These are phyloP conservation scores for Exophiala spinifera DNA, from an alignment of 2,329 filamentous ascomycete species.

Conservation along the genomic window DNA sequence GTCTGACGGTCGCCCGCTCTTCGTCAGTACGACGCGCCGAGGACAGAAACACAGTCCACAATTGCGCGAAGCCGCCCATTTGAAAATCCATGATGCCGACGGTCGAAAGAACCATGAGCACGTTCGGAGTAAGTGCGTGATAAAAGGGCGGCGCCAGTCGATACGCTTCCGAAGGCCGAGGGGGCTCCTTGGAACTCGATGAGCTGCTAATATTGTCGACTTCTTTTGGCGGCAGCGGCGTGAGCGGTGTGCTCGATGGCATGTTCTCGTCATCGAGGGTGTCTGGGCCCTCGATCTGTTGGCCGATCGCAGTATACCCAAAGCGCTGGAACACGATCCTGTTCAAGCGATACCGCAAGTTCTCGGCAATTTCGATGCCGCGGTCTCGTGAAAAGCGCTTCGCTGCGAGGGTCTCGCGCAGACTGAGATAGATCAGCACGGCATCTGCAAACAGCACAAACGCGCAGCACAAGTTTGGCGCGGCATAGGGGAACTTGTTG, in stretches of 20 bases:
- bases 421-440: conserved; percentile 56
- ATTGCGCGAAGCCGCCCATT: conserved; percentile 68
- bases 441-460: conserved; percentile 56
- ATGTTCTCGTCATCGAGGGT: conserved; percentile 16
- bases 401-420: conserved; percentile 53
- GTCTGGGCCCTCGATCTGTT: conserved; percentile 15
- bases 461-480: conserved; percentile 66
- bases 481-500: conserved; percentile 61
- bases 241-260: conserved; percentile 17
- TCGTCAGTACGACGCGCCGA: conserved; percentile 58
- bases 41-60: conserved; percentile 75
- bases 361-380: conserved; percentile 23
- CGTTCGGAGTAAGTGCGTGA: conserved; percentile 55
- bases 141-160: conserved; percentile 39
- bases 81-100: conserved; percentile 72
- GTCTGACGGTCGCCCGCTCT: conserved; percentile 41
- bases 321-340: conserved; percentile 20
- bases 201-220: conserved; percentile 36
- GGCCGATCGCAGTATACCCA: conserved; percentile 21
- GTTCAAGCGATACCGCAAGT: conserved; percentile 18
- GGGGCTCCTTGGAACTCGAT: conserved; percentile 33
- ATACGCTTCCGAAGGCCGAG: conserved; percentile 1
- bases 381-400: conserved; percentile 31
- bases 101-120: conserved; percentile 57
- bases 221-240: conserved; percentile 17